Evolutionary conservation across 495 filamentous ascomycete genomes (phyloP), one percentile per base, ranked within the genome.

Genomic region (Xylaria intraflava): DNA sequence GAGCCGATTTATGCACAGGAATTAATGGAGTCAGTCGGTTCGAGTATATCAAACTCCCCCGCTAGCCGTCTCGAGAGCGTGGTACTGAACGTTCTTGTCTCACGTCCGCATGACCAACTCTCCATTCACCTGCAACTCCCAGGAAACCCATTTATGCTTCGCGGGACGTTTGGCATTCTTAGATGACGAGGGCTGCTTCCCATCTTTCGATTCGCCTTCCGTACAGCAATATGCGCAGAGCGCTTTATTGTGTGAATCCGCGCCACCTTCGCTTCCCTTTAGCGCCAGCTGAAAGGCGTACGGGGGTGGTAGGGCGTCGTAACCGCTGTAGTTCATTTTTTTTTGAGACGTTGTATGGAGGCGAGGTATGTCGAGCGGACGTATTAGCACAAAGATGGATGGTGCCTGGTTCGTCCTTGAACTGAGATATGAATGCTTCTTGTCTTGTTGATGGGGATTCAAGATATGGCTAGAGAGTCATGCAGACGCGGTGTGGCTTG

Each of bases 81-180:
- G 35, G 14, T 14, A 30, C 12, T 24, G 8, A 24, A 6, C 2
- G 2, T 1, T 5, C 40, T 31, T 6, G 14, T 30, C 14, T 54
- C 51, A 54, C 26, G 51, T 39, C 12, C 51, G 51, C 6, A 46
- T 33, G 22, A 33, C 11, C 31, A 54, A 20, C 30, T 54, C 51
- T 30, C 44, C 42, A 30, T 46, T 54, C 22, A 54, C 14, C 16
- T 54, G 51, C 40, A 54, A 9, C 26, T 54, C 51, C 51, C 51
- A 54, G 2, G 51, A 46, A 10, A 46, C 44, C 43, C 43, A 54
- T 41, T 54, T 54, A 22, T 40, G 51, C 24, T 54, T 40, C 26
- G 39, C 30, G 20, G 30, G 8, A 7, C 42, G 30, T 26, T 53
- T 55, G 26, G 19, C 6, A 11, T 35, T 31, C 35, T 54, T 54